Evolutionary conservation across 345 rosid species (phyloP), one percentile per base, ranked within the genome.

Genomic region (Salix viminalis): DNA sequence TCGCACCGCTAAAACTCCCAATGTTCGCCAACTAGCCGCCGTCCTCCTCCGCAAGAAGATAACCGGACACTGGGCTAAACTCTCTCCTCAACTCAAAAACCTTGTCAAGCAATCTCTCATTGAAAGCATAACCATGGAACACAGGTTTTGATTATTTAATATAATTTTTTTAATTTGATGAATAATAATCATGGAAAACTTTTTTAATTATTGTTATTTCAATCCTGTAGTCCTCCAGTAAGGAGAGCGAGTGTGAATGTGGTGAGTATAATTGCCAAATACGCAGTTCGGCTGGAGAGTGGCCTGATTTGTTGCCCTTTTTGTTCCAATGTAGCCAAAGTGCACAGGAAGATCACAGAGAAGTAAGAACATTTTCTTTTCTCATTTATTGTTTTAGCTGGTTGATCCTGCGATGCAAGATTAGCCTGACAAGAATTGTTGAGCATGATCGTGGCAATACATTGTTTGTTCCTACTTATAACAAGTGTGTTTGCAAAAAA

Each of bases 21-120:
- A 91, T 75, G 99, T 96, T 79, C 98, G 98, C 74, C 99, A 96
- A 83, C 92, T 96, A 42, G 94, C 99, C 71, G 99, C 99, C 75
- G 99, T 96, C 4, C 97, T 96, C 87, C 97, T 96, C 80, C 93
- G 99, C 19, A 94, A 96, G 91, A 96, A 93, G 87, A 92, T 96
- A 85, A 96, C 97, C 10, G 99, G 97, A 7, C 99, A 96, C 79
- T 96, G 98, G 99, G 86, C 97, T n/a, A 96, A 93, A 89, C 94
- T 96, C 28, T 52, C 98, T 36, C 94, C 97, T 30, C 95, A 89
- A 69, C 80, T 87, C 72, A 96, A 96, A 79, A 91, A 87, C 66
- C 87, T 88, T 13, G 99, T 96, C 78, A 96, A 92, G 83, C 91
- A 90, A 68, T 93, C 98, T 21, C 86, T 96, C 72, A 86, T 93